phyloP scores from a whole-genome alignment of 257 asterid species.

The Mentha longifolia region DNA sequence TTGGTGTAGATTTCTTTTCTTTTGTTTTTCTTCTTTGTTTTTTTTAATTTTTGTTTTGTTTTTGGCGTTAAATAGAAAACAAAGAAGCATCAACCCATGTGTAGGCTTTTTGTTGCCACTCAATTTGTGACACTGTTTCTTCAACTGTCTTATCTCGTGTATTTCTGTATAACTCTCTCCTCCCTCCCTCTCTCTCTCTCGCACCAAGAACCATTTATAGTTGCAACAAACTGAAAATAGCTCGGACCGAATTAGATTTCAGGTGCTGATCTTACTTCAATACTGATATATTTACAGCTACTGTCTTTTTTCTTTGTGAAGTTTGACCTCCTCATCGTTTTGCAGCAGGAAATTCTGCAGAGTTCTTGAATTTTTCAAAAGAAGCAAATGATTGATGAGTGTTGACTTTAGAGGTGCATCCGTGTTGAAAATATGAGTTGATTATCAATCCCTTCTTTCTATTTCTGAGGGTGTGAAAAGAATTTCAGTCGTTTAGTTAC shows the following conservation, averaged over 20 bases:
- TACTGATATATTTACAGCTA: background rate
- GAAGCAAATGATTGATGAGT: conserved; percentile 37
- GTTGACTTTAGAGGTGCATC: conserved; percentile 30
- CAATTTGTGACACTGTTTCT: conserved; percentile 25
- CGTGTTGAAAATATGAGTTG: conserved; percentile 23
- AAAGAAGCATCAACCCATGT: conserved; percentile 46
- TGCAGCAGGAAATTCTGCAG: conserved; percentile 22
- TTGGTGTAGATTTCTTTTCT: no score
- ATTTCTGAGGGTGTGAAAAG: conserved; percentile 30
- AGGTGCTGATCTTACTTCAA: conserved; percentile 24
- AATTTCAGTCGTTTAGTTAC: conserved; percentile 16
- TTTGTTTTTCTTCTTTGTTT: no score
- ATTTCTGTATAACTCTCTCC: background rate
- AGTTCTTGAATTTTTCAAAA: conserved; percentile 5
- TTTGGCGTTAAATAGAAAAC: background rate
- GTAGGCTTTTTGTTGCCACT: conserved; percentile 41
- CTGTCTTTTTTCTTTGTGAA: background rate
- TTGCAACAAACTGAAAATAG: conserved; percentile 16
- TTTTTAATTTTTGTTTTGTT: no score
- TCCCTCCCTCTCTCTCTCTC: background rate
- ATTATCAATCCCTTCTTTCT: conserved; percentile 1
- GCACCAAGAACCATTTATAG: background rate
- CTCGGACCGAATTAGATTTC: conserved; percentile 6
- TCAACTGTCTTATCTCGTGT: conserved; percentile 16
- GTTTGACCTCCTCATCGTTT: conserved; percentile 33